phyloP scores from a whole-genome alignment of 306 rosid species.

The Rosa persica region DNA sequence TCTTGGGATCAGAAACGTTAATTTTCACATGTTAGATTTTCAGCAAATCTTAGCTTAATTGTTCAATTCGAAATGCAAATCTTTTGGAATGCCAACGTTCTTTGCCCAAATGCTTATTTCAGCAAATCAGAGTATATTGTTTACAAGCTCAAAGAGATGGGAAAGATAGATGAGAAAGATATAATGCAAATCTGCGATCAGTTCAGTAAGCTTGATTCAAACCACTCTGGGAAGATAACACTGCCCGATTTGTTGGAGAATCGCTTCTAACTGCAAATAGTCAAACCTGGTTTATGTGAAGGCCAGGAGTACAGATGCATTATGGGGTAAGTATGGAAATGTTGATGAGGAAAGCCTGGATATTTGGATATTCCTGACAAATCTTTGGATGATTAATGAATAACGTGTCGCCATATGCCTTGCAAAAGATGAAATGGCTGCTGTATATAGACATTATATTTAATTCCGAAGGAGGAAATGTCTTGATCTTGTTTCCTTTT shows the following conservation, averaged over 20 bases:
- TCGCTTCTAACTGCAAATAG: neutral
- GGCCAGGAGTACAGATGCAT: neutral
- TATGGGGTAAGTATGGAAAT: neutral
- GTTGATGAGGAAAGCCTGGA: neutral
- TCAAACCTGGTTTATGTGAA: conserved; percentile 6
- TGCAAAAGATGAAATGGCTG: conserved; percentile 4
- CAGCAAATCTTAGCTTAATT: neutral
- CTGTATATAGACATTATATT: conserved; percentile 2
- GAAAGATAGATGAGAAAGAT: conserved; percentile 71
- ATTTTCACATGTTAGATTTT: neutral
- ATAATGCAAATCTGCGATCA: conserved; percentile 59
- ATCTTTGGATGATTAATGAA: neutral
- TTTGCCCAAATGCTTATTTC: conserved; percentile 23
- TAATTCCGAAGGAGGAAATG: neutral
- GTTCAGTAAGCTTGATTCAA: conserved; percentile 63
- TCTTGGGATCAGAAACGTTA: neutral
- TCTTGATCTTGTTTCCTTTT: neutral
- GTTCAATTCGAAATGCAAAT: neutral
- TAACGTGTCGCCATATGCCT: neutral
- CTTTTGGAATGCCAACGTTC: neutral
- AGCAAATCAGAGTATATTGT: conserved; percentile 81
- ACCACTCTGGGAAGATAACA: conserved; percentile 80
- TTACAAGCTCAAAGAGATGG: conserved; percentile 92
- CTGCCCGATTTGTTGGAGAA: conserved; percentile 53
- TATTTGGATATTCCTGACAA: neutral